Conservation (phyloP, 352 stramenopile species). For the Pythium brachiatum region DNA sequence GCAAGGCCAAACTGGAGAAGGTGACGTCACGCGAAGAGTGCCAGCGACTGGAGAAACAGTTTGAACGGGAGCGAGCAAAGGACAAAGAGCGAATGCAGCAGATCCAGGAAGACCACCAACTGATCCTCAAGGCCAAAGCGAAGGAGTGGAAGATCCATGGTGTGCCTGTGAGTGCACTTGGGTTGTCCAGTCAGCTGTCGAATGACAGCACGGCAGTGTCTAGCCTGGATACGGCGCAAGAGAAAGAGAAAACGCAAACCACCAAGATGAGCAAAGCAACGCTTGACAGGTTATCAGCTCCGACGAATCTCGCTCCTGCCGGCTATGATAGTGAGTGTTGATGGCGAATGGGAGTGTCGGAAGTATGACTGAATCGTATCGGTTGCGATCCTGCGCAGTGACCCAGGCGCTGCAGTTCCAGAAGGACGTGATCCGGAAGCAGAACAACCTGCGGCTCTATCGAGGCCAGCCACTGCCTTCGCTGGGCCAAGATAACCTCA, state of each 20-base stretch:
- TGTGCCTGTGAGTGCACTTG: slow-evolving; percentile 15
- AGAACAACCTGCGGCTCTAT: slow-evolving; percentile 38
- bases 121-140: slow-evolving; percentile 51
- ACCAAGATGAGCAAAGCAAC: slow-evolving; percentile 37
- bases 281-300: slow-evolving; percentile 38
- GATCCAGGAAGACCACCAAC: slow-evolving; percentile 57
- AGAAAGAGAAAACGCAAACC: slow-evolving; percentile 27
- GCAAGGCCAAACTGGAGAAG: slow-evolving; percentile 40
- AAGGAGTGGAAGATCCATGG: slow-evolving; percentile 48
- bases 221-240: slow-evolving; percentile 1
- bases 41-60: slow-evolving; percentile 53
- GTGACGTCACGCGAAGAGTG: slow-evolving; percentile 37
- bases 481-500: slow-evolving; percentile 31
- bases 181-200: neutral
- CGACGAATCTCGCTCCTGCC: neutral
- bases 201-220: neutral
- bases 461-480: slow-evolving; percentile 16
- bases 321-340: slow-evolving; percentile 5
- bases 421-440: slow-evolving; percentile 45
- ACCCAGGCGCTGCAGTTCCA: slow-evolving; percentile 49
- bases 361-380: too few relatives aligned
- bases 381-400: neutral
- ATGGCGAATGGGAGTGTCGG: too few relatives aligned
- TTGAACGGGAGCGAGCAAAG: slow-evolving; percentile 38
- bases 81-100: slow-evolving; percentile 53